These are phyloP conservation scores for Paramarasmius palmivorus DNA, from an alignment of 1,284 basidiomycete species.

Conservation along the genomic window DNA sequence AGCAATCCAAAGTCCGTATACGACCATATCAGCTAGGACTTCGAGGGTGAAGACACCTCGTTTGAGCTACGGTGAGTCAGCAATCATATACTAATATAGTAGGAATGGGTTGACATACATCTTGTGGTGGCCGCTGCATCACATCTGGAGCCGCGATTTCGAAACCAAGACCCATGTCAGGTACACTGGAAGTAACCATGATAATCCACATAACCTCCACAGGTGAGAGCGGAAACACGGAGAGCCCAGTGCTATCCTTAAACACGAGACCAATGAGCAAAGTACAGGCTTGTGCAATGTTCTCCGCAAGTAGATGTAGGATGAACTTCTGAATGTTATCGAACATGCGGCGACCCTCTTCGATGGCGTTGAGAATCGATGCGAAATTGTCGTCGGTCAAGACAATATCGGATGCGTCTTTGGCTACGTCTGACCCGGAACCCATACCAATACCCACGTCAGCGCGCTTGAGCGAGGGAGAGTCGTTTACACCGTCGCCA, in stretches of 20 bases:
- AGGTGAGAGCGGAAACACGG: conserved; percentile 71
- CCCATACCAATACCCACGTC: conserved; percentile 68
- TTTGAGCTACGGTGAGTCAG: conserved; percentile 62
- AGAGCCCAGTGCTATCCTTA: conserved; percentile 49
- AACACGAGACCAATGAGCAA: conserved; percentile 69
- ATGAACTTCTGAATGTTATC: conserved; percentile 46
- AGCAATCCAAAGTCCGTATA: background rate
- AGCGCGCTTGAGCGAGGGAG: conserved; percentile 53
- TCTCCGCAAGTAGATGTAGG: conserved; percentile 46
- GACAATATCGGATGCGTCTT: conserved; percentile 49
- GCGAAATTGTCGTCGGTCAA: conserved; percentile 64
- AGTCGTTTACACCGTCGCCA: conserved; percentile 68
- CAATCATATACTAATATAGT: conserved; percentile 51
- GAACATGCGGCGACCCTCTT: conserved; percentile 47
- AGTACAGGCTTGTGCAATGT: conserved; percentile 61
- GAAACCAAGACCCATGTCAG: conserved; percentile 60
- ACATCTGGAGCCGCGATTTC: conserved; percentile 57
- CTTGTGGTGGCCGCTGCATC: conserved; percentile 57
- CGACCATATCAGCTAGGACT: background rate
- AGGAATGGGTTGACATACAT: conserved; percentile 49
- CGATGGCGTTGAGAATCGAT: conserved; percentile 63
- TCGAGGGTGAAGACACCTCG: conserved; percentile 48
- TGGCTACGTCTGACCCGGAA: conserved; percentile 55
- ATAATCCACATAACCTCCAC: conserved; percentile 66
- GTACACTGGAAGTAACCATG: conserved; percentile 44